Percentiles rank a stretch among this genome's conserved stretches.
Conservation (phyloP, 2,329 filamentous ascomycete genomes). For the Fusarium ambrosium region DNA sequence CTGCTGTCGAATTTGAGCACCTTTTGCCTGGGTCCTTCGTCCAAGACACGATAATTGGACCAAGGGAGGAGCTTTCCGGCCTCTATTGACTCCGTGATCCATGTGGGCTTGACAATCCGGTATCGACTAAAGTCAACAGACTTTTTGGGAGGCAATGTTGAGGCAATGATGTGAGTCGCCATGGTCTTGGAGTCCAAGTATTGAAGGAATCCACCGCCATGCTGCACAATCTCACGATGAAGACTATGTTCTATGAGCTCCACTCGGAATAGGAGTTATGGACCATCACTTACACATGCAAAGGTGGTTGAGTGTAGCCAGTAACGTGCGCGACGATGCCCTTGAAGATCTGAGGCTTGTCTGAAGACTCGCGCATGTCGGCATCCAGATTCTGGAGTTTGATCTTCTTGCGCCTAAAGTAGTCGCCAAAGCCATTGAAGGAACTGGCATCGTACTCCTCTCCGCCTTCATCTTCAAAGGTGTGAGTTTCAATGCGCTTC, state of each 20-base stretch:
- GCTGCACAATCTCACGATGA: slow-evolving; percentile 86
- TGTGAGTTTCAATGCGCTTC: slow-evolving; percentile 74
- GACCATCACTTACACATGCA: slow-evolving; percentile 74
- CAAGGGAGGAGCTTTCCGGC: slow-evolving; percentile 88
- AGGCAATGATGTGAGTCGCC: slow-evolving; percentile 96
- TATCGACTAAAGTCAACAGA: slow-evolving; percentile 88
- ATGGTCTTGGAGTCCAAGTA: slow-evolving; percentile 95
- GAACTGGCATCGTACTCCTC: slow-evolving; percentile 91
- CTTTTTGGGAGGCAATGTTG: slow-evolving; percentile 92
- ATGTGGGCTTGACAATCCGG: slow-evolving; percentile 92
- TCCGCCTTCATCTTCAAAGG: slow-evolving; percentile 84
- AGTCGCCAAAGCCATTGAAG: slow-evolving; percentile 92
- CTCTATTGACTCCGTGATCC: slow-evolving; percentile 90
- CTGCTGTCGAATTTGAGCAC: slow-evolving; percentile 74
- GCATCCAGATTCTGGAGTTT: slow-evolving; percentile 96
- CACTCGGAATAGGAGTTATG: background rate
- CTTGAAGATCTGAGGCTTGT: slow-evolving; percentile 88
- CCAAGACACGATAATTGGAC: slow-evolving; percentile 85
- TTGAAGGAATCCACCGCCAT: slow-evolving; percentile 96
- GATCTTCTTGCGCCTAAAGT: slow-evolving; percentile 95
- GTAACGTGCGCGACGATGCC: slow-evolving; percentile 93
- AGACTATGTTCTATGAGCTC: slow-evolving; percentile 60
- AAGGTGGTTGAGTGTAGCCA: slow-evolving; percentile 93
- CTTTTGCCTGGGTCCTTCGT: slow-evolving; percentile 87
- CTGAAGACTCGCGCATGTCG: slow-evolving; percentile 77